A percentile compares a stretch with the other conserved stretches of the same genome.
Conservation (phyloP, 768 basidiomycete species). For the Psilocybe cubensis region DNA sequence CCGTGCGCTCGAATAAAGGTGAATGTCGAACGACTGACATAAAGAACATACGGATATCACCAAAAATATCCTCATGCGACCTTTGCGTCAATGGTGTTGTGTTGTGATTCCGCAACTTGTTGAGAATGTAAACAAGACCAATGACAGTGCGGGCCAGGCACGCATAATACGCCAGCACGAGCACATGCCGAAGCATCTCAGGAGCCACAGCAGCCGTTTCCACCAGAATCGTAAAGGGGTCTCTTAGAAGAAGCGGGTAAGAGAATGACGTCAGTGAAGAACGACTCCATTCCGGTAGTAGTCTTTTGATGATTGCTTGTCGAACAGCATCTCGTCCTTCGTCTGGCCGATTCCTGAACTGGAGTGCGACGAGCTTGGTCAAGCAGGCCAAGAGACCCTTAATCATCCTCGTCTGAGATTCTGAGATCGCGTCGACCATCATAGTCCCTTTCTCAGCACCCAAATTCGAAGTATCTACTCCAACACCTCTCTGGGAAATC, state of each 20-base stretch:
- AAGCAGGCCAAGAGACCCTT: conserved; percentile 76
- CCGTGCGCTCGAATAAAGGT: conserved; percentile 83
- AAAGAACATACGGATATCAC: conserved; percentile 86
- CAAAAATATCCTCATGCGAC: conserved; percentile 74
- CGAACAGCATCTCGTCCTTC: conserved; percentile 78
- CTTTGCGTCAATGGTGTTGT: conserved; percentile 48
- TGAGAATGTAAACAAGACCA: conserved; percentile 81
- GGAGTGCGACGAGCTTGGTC: conserved; percentile 62
- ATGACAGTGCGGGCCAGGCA: conserved; percentile 86
- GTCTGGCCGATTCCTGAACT: conserved; percentile 72
- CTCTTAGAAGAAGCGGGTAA: conserved; percentile 84
- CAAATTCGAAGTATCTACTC: conserved; percentile 31
- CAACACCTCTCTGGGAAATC: conserved; percentile 74
- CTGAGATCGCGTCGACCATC: conserved; percentile 78
- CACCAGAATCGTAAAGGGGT: conserved; percentile 87
- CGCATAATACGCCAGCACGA: conserved; percentile 90
- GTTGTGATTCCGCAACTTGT: conserved; percentile 64
- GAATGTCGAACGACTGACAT: conserved; percentile 91
- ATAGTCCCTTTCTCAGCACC: conserved; percentile 26
- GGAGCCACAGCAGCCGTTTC: conserved; percentile 92
- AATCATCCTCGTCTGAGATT: conserved; percentile 77
- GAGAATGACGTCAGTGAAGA: conserved; percentile 83
- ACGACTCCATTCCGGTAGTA: conserved; percentile 91
- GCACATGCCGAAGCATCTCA: conserved; percentile 85
- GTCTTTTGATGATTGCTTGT: conserved; percentile 86